phyloP scores from a whole-genome alignment of 495 filamentous ascomycete genomes.

The Jackrogersella minutella region DNA sequence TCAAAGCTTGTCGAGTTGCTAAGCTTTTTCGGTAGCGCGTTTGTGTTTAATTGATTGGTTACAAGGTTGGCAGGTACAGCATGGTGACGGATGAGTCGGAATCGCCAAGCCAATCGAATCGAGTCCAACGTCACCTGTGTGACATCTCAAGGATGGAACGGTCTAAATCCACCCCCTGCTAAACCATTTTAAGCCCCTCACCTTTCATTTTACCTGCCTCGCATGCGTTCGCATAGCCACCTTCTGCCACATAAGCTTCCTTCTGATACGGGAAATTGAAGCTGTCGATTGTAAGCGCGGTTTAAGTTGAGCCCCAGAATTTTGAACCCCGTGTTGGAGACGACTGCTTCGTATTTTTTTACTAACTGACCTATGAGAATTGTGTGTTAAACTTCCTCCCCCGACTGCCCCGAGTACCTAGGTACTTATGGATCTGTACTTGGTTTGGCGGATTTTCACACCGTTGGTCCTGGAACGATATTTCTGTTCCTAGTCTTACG shows the following conservation, averaged over 20 bases:
- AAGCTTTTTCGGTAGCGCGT: constrained; percentile 31
- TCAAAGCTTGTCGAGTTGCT: constrained; percentile 18
- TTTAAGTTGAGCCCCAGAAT: constrained; percentile 9
- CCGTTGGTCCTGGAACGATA: neutral
- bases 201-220: constrained; percentile 11
- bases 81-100: constrained; percentile 29
- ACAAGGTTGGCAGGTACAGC: neutral
- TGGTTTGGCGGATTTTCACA: too few relatives aligned
- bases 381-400: neutral
- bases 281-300: constrained; percentile 20
- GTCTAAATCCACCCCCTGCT: constrained; percentile 7
- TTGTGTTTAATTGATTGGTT: constrained; percentile 20
- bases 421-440: too few relatives aligned
- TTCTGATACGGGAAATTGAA: constrained; percentile 38
- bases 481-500: constrained; percentile 39
- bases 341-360: constrained; percentile 18
- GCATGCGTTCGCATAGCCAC: constrained; percentile 34
- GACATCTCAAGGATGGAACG: neutral
- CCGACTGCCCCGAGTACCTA: neutral
- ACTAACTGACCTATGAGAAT: constrained; percentile 18
- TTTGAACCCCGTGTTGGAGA: constrained; percentile 11
- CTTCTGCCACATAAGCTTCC: constrained; percentile 28
- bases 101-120: constrained; percentile 34
- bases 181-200: neutral
- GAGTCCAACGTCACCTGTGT: constrained; percentile 29